These are phyloP conservation scores for Linanthus parryae DNA, from an alignment of 148 eudicot species.

Conservation along the genomic window DNA sequence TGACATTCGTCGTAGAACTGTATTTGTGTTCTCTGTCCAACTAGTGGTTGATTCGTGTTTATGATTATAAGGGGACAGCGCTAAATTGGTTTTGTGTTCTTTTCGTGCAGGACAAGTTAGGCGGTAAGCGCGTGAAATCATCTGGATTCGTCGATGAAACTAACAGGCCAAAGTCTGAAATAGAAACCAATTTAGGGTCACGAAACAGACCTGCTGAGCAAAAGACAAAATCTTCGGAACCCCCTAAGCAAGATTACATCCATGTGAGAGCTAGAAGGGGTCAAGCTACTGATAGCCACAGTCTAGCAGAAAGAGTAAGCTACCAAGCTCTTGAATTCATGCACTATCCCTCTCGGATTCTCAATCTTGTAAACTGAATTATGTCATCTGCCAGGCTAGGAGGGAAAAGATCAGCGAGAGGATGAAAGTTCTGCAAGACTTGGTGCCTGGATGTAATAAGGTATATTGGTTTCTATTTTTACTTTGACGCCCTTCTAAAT, in stretches of 20 bases:
- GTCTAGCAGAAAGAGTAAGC: conserved; percentile 92
- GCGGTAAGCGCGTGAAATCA: conserved; percentile 50
- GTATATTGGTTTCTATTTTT: conserved; percentile 18
- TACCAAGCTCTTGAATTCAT: no score
- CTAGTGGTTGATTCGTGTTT: neutral
- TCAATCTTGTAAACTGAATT: conserved; percentile 3
- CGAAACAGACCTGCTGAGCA: conserved; percentile 43
- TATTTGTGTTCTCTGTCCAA: neutral
- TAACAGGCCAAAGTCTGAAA: conserved; percentile 42
- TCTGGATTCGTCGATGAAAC: conserved; percentile 42
- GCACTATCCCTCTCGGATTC: neutral
- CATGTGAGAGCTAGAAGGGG: conserved; percentile 99
- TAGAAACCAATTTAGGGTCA: conserved; percentile 51
- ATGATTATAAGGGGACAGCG: neutral
- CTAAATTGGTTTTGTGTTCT: conserved; percentile 5
- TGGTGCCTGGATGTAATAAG: conserved; percentile 98
- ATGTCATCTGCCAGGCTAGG: conserved; percentile 54
- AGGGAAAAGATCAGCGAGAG: conserved; percentile 96
- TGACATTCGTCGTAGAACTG: neutral
- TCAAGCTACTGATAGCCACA: conserved; percentile 99
- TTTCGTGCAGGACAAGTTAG: conserved; percentile 40
- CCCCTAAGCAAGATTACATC: conserved; percentile 81
- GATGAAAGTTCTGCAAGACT: conserved; percentile 91
- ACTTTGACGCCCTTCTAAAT: neutral
- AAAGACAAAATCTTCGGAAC: conserved; percentile 42